These are phyloP conservation scores for Lipomyces yarrowii DNA, from an alignment of 1,139 yeast species.

Conservation along the genomic window DNA sequence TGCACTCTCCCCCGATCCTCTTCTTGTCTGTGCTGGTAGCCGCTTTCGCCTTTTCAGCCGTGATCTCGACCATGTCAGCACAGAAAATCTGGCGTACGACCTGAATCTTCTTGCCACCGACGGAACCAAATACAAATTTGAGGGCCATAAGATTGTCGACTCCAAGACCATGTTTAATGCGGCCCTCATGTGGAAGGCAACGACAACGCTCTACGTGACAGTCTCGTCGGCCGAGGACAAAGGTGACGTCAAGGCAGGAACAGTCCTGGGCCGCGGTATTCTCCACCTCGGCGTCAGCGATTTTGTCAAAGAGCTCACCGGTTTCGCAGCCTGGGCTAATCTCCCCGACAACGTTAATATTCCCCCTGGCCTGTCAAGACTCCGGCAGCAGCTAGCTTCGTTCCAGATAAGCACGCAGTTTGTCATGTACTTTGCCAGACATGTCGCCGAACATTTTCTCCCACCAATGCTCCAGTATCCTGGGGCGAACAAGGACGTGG, in stretches of 20 bases:
- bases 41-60: not conserved
- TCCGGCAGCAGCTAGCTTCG: not conserved
- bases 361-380: not conserved
- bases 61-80: not conserved
- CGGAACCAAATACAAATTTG: not conserved
- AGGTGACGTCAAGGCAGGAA: not conserved
- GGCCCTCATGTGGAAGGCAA: not conserved
- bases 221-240: not conserved
- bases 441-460: not conserved
- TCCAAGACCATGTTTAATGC: not conserved
- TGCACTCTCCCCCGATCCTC: not conserved
- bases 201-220: not conserved
- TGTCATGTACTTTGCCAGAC: not conserved
- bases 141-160: not conserved
- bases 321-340: constrained; percentile 1
- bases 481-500: not conserved
- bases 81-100: not conserved
- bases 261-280: not conserved
- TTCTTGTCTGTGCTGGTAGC: not conserved
- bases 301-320: not conserved
- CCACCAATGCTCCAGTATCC: not conserved
- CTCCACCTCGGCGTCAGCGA: not conserved
- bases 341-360: not conserved
- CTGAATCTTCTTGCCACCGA: not conserved
- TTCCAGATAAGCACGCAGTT: not conserved